Evolutionary conservation across 371 early-diverging fungal species (phyloP).

Genomic region (Amoeboaphelidium occidentale): DNA sequence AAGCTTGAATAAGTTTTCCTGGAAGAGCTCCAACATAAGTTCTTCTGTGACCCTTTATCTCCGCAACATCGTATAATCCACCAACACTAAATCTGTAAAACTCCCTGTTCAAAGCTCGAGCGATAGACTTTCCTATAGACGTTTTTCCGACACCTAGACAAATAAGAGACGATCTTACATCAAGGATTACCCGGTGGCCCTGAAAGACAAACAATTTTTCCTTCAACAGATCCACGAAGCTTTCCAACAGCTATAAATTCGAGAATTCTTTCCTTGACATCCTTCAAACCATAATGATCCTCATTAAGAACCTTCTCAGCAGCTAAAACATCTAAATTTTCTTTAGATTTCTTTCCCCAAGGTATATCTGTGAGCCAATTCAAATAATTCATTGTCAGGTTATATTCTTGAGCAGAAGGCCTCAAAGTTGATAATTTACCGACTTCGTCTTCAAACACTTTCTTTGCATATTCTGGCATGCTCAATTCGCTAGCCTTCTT

Average conservation of each 20-base stretch:
- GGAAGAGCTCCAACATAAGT: slow-evolving; percentile 98
- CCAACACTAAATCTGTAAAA: slow-evolving; percentile 92
- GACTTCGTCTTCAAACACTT: slow-evolving; percentile 77
- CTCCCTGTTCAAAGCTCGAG: slow-evolving; percentile 75
- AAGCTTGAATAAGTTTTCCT: slow-evolving; percentile 87
- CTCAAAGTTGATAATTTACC: slow-evolving; percentile 73
- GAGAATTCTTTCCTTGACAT: slow-evolving; percentile 90
- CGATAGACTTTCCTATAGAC: slow-evolving; percentile 87
- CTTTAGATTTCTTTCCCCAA: slow-evolving; percentile 68
- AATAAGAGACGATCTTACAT: slow-evolving; percentile 2
- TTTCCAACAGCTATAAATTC: slow-evolving; percentile 95
- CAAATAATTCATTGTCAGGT: slow-evolving; percentile 86
- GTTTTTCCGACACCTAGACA: slow-evolving; percentile 75
- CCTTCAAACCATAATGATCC: slow-evolving; percentile 92
- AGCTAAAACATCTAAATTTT: slow-evolving; percentile 63
- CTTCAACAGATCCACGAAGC: slow-evolving; percentile 73
- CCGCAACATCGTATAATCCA: slow-evolving; percentile 87
- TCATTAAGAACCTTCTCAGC: slow-evolving; percentile 74
- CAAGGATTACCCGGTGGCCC: slow-evolving; percentile 59
- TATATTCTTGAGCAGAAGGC: slow-evolving; percentile 84
- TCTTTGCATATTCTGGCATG: slow-evolving; percentile 71
- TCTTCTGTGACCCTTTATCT: slow-evolving; percentile 92
- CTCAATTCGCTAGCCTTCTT: slow-evolving; percentile 46
- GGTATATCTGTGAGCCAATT: slow-evolving; percentile 93
- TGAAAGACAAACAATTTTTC: slow-evolving; percentile 81